Evolutionary conservation across 2,329 filamentous ascomycete genomes (phyloP).

Genomic region (Fusarium devonianum): DNA sequence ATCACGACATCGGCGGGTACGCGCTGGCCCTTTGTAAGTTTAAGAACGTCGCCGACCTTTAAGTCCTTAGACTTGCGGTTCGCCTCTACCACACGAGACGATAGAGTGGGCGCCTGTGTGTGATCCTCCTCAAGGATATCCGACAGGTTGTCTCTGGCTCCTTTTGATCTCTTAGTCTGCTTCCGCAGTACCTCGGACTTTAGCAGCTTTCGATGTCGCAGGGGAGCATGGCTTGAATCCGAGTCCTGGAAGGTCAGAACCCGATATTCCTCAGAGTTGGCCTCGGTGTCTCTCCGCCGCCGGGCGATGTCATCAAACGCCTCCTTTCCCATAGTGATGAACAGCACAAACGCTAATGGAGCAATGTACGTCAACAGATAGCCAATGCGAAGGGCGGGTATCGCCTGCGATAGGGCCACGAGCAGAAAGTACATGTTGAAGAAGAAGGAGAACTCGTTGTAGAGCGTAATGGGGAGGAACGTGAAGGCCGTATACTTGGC

Average conservation of each 20-base stretch:
- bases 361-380: conserved; percentile 95
- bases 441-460: conserved; percentile 99
- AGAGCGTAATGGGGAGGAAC: conserved; percentile 91
- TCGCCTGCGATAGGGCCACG: conserved; percentile 91
- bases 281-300: conserved; percentile 86
- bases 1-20: conserved; percentile 95
- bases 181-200: conserved; percentile 53
- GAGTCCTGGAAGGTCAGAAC: conserved; percentile 76
- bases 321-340: conserved; percentile 94
- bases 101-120: conserved; percentile 49
- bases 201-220: conserved; percentile 48
- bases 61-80: conserved; percentile 85
- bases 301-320: conserved; percentile 91
- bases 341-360: conserved; percentile 87
- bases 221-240: conserved; percentile 48
- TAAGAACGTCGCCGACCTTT: conserved; percentile 94
- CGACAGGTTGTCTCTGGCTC: conserved; percentile 53
- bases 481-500: conserved; percentile 97
- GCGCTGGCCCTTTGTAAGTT: conserved; percentile 88
- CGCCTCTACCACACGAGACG: conserved; percentile 68
- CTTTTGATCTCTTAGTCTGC: conserved; percentile 43
- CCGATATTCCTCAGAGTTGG: conserved; percentile 89
- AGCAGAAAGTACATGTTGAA: conserved; percentile 99
- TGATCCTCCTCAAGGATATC: conserved; percentile 74
- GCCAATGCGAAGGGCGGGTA: conserved; percentile 87